These are phyloP conservation scores for Ceratobasidium theobromae DNA, from an alignment of 1,284 basidiomycete genomes.

Conservation along the genomic window DNA sequence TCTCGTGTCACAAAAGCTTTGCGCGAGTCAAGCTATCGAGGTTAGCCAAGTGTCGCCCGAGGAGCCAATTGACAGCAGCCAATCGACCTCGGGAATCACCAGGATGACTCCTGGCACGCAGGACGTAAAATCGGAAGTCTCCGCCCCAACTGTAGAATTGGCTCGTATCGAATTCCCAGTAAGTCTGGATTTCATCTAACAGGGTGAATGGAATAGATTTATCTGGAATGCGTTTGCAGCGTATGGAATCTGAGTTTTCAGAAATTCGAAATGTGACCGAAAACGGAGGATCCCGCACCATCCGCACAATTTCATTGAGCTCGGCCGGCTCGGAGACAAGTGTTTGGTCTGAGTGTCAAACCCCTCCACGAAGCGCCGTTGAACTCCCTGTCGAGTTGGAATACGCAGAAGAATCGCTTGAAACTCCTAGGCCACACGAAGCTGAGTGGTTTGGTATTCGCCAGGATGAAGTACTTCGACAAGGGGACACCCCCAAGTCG, in stretches of 20 bases:
- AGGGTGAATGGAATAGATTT: neutral
- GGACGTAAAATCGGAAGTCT: too few relatives aligned
- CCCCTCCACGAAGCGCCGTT: neutral
- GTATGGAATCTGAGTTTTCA: neutral
- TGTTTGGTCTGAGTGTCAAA: constrained; percentile 8
- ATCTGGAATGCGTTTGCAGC: neutral
- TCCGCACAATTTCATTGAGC: constrained; percentile 16
- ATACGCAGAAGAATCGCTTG: neutral
- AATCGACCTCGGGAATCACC: too few relatives aligned
- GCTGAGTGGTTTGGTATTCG: neutral
- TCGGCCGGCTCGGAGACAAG: constrained; percentile 12
- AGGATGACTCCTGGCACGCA: too few relatives aligned
- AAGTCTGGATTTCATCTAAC: neutral
- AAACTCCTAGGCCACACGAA: constrained; percentile 6
- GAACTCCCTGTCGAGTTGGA: constrained; percentile 21
- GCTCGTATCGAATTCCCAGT: neutral
- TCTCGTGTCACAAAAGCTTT: too few relatives aligned
- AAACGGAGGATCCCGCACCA: neutral
- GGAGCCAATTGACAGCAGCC: neutral
- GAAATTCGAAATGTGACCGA: neutral
- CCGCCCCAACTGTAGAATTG: neutral
- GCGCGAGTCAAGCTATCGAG: too few relatives aligned
- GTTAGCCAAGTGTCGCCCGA: too few relatives aligned
- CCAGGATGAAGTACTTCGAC: neutral
- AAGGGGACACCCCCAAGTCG: neutral